Conservation (phyloP, 176 grass and related monocot genomes). For the Eragrostis curvula region DNA sequence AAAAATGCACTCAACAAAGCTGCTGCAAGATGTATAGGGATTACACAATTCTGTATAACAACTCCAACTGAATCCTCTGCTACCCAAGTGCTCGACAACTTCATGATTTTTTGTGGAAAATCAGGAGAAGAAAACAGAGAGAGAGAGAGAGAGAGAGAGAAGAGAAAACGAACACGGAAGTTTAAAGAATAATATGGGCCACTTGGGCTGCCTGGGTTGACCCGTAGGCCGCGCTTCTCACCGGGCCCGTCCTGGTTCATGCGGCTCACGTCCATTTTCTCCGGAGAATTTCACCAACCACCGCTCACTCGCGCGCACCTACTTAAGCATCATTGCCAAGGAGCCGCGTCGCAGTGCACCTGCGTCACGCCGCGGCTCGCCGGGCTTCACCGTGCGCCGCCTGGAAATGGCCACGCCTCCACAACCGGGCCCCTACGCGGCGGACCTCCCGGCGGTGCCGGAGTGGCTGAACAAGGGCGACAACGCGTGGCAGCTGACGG, state of each 20-base stretch:
- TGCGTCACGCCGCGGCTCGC: no score
- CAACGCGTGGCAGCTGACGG: conserved; percentile 81
- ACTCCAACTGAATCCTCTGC: not conserved
- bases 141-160: not conserved
- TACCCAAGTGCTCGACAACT: not conserved
- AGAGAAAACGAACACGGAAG: not conserved
- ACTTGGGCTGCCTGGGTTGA: not conserved
- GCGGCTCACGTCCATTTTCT: not conserved
- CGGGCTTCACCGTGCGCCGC: no score
- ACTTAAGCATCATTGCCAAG: not conserved
- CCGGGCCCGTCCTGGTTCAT: not conserved
- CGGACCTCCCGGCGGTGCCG: conserved; percentile 29
- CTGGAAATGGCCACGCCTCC: not conserved
- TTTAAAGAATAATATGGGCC: not conserved
- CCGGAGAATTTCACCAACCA: not conserved
- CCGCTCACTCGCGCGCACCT: not conserved
- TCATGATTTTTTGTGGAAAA: not conserved
- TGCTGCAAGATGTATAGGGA: no score
- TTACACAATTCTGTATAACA: no score
- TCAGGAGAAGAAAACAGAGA: not conserved
- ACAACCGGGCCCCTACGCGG: not conserved
- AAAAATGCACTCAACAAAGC: no score
- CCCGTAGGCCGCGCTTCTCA: not conserved
- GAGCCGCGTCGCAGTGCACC: not conserved
- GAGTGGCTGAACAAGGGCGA: conserved; percentile 94